Evolutionary conservation across 495 filamentous ascomycete genomes (phyloP), one percentile per base, ranked within the genome.

Genomic region (Hypomontagnella monticulosa): DNA sequence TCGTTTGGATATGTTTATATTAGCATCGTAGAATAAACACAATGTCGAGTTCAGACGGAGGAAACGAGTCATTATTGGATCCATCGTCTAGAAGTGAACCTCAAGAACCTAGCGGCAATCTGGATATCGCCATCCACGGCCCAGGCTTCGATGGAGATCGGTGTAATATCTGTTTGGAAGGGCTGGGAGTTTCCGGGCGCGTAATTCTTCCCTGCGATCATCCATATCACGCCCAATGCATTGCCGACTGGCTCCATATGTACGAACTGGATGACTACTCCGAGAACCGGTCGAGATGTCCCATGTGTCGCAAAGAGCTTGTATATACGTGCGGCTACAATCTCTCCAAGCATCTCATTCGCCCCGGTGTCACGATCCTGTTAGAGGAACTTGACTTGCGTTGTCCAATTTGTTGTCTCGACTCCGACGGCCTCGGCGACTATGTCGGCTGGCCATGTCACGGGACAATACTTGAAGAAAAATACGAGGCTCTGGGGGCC

Each of bases 121-220:
- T 3, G 23, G 23, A 27, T 27, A 27, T 27, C 6, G 23, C 23
- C 6, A 2, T 6, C 23, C 23, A 2, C 5, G 14, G n/a, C 19
- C 36, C 12, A 12, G 20, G 14, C 11, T 20, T 19, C 5, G 18
- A 30, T 0, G 11, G 15, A 18, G 5, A 3, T 16, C 20, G n/a
- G 16, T 65, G 61, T 27, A 0, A 0, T 10, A 60, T 66, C 9
- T 66, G 62, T 50, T 18, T n/a, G n/a, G n/a, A n/a, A 1, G 4
- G 3, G 8, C 9, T 19, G 2, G 6, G 11, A 2, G 4, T 4
- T 1, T 3, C 37, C 3, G 6, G 40, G 11, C 3, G 44, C n/a
- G 57, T 47, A 4, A 61, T 44, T 33, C 57, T 67, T 1, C 63
- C 63, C 1, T 67, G 57, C 34, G 18, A 14, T 9, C 63, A 67